Conservation (phyloP, 345 rosid species). For the Camelina neglecta region DNA sequence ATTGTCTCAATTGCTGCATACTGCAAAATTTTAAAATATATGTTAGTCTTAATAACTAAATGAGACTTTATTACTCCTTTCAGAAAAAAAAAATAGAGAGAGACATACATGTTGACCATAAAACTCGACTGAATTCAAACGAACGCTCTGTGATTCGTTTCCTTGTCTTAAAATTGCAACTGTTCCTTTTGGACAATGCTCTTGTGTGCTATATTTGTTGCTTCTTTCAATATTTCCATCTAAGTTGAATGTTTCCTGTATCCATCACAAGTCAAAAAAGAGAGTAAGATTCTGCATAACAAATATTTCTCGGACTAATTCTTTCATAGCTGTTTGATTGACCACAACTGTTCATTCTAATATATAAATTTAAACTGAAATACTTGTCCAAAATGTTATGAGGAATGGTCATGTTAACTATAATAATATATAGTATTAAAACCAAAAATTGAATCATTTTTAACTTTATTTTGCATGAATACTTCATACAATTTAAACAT, state of each 20-base stretch:
- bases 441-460: too few species aligned
- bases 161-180: constrained; percentile 24
- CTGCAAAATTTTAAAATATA: background rate
- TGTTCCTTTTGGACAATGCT: constrained; percentile 32
- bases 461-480: too few species aligned
- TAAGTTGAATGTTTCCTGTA: constrained; percentile 27
- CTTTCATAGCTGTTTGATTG: background rate
- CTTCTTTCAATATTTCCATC: constrained; percentile 1
- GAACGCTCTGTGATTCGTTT: constrained; percentile 21
- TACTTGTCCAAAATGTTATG: background rate
- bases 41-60: background rate
- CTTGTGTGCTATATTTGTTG: constrained; percentile 15
- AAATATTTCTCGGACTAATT: background rate
- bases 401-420: too few species aligned
- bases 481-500: too few species aligned
- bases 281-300: background rate
- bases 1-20: constrained; percentile 33
- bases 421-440: too few species aligned
- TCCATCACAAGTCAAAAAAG: background rate
- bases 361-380: background rate
- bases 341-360: background rate
- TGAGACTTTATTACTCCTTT: background rate
- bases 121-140: constrained; percentile 5
- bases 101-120: constrained; percentile 27
- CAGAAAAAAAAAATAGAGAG: background rate